These are phyloP conservation scores for Zygotorulaspora florentina DNA, from an alignment of 805 yeast species.

Conservation along the genomic window DNA sequence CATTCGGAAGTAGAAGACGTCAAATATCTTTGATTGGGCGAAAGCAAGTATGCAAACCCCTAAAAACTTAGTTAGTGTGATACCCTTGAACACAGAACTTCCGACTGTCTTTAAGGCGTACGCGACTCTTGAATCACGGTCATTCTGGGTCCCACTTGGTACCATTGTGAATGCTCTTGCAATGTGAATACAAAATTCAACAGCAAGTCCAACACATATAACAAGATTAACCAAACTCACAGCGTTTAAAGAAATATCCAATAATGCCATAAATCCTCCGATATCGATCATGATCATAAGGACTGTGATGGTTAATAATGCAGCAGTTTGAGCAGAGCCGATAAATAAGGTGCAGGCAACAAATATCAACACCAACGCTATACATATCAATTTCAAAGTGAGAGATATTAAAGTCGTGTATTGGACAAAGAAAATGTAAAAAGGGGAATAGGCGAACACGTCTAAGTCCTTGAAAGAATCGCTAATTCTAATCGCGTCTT, in stretches of 20 bases:
- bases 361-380: slow-evolving; percentile 53
- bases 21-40: slow-evolving; percentile 82
- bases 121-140: slow-evolving; percentile 37
- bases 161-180: slow-evolving; percentile 67
- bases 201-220: slow-evolving; percentile 90
- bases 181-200: slow-evolving; percentile 88
- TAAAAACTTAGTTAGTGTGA: slow-evolving; percentile 80
- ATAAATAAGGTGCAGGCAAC: slow-evolving; percentile 51
- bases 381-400: slow-evolving; percentile 49
- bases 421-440: slow-evolving; percentile 90
- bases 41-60: slow-evolving; percentile 86
- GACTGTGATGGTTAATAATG: slow-evolving; percentile 55
- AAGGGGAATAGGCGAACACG: slow-evolving; percentile 87
- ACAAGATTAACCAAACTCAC: slow-evolving; percentile 83
- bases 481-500: slow-evolving; percentile 63
- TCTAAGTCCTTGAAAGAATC: slow-evolving; percentile 53
- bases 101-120: slow-evolving; percentile 77
- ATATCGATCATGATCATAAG: slow-evolving; percentile 62
- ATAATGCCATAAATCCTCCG: slow-evolving; percentile 73
- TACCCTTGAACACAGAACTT: slow-evolving; percentile 85
- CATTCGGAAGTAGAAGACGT: slow-evolving; percentile 90
- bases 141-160: slow-evolving; percentile 33
- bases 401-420: slow-evolving; percentile 61
- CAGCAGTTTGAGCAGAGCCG: slow-evolving; percentile 62
- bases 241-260: slow-evolving; percentile 79